These are phyloP conservation scores for Geosmithia flava DNA, from an alignment of 2,329 filamentous ascomycete genomes.

Conservation along the genomic window DNA sequence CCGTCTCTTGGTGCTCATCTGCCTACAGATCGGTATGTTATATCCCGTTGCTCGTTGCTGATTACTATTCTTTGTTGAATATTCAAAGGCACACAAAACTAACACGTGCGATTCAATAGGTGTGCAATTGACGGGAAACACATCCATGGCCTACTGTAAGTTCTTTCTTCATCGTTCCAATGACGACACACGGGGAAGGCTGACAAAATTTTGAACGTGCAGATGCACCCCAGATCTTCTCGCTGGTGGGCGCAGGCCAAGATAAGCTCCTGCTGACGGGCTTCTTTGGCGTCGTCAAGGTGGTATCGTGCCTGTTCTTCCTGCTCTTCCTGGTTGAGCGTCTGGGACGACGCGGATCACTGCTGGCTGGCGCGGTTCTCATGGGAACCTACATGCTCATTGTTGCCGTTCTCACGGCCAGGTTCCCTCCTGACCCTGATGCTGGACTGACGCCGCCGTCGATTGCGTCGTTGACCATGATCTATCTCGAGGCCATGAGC, in stretches of 20 bases:
- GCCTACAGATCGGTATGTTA: slow-evolving; percentile 32
- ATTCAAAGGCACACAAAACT: not conserved
- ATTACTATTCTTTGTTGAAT: no score
- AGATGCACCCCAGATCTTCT: slow-evolving; percentile 38
- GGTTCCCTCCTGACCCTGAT: slow-evolving; percentile 22
- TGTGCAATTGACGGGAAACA: slow-evolving; percentile 35
- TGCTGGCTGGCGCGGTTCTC: slow-evolving; percentile 32
- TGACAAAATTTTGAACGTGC: not conserved
- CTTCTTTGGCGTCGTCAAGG: slow-evolving; percentile 39
- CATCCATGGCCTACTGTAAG: slow-evolving; percentile 34
- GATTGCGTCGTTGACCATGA: slow-evolving; percentile 35
- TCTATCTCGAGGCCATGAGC: slow-evolving; percentile 35
- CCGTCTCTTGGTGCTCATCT: slow-evolving; percentile 32
- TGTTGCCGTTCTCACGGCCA: slow-evolving; percentile 32
- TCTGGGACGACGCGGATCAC: slow-evolving; percentile 31
- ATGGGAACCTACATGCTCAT: slow-evolving; percentile 42
- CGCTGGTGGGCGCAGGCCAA: slow-evolving; percentile 31
- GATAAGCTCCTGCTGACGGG: slow-evolving; percentile 35
- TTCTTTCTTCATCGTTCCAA: not conserved
- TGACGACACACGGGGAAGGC: not conserved
- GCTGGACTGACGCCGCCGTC: slow-evolving; percentile 21
- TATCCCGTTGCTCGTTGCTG: no score
- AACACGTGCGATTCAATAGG: slow-evolving; percentile 6
- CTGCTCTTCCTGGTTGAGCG: slow-evolving; percentile 35
- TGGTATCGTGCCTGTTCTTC: slow-evolving; percentile 31